Evolutionary conservation across 192 early-diverging fungal genomes (phyloP).

Genomic region (Dissophora ornata): DNA sequence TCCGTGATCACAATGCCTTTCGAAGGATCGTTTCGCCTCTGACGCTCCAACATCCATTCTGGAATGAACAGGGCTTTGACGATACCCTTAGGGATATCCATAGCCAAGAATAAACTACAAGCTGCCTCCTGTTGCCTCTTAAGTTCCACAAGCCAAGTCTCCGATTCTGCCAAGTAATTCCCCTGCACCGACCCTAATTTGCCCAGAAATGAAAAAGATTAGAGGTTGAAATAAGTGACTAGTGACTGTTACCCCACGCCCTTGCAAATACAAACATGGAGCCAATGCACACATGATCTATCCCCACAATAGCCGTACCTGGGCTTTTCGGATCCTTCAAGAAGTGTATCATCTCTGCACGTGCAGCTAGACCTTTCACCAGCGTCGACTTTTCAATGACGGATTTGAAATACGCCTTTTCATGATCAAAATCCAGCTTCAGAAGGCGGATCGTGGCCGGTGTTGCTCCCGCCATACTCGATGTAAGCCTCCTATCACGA

Average conservation of each 20-base stretch:
- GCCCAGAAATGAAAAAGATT: too few relatives aligned
- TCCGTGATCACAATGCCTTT: constrained; percentile 30
- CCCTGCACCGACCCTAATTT: constrained; percentile 9
- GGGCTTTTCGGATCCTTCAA: constrained; percentile 23
- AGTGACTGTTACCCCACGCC: too few relatives aligned
- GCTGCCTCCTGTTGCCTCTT: constrained; percentile 14
- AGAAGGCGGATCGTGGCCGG: constrained; percentile 7
- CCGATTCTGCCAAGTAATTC: constrained; percentile 13
- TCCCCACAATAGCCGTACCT: constrained; percentile 18
- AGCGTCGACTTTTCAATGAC: constrained; percentile 33
- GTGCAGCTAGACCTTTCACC: constrained; percentile 15
- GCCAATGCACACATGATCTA: not conserved
- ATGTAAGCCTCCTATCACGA: not conserved
- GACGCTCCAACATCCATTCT: constrained; percentile 17
- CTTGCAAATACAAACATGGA: too few relatives aligned
- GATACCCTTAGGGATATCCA: constrained; percentile 27
- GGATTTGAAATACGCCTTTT: constrained; percentile 20
- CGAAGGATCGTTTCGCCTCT: not conserved
- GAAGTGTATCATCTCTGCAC: constrained; percentile 15
- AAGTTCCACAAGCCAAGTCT: constrained; percentile 43
- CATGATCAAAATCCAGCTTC: constrained; percentile 11
- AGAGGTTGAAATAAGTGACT: too few relatives aligned
- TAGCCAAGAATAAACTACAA: constrained; percentile 37
- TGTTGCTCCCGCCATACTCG: not conserved
- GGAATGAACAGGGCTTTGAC: constrained; percentile 35